Evolutionary conservation across 2,329 filamentous ascomycete genomes (phyloP).

Genomic region (Sclerotinia sclerotiorum): DNA sequence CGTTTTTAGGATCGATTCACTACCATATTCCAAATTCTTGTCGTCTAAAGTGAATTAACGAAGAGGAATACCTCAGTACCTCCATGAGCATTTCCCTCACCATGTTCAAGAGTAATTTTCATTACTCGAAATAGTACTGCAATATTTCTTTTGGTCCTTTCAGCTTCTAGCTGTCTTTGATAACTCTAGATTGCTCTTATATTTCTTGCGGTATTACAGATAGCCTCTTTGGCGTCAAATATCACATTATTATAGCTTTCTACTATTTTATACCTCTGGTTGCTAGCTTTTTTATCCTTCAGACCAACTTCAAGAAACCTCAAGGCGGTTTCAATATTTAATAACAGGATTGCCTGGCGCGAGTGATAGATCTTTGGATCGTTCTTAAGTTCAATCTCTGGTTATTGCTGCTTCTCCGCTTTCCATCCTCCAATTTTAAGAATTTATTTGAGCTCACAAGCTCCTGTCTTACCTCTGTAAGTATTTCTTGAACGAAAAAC

Average conservation of each 20-base stretch:
- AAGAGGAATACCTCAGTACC: background rate
- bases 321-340: no score
- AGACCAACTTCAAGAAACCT: background rate
- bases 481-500: background rate
- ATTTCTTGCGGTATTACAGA: no score
- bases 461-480: background rate
- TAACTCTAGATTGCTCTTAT: background rate
- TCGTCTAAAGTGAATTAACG: background rate
- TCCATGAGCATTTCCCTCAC: background rate
- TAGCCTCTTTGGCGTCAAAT: background rate
- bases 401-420: background rate
- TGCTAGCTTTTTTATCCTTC: background rate
- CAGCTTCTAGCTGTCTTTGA: no score
- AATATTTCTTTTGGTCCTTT: background rate
- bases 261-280: background rate
- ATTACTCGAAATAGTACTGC: background rate
- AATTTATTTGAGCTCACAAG: background rate
- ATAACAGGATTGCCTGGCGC: background rate
- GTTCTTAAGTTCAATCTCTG: background rate
- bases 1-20: background rate
- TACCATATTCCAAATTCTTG: background rate
- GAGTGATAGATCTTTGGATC: background rate
- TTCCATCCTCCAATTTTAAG: background rate
- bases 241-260: background rate
- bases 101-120: background rate